Evolutionary conservation across 2,329 filamentous ascomycete species (phyloP).

Genomic region (Gremmenia infestans): DNA sequence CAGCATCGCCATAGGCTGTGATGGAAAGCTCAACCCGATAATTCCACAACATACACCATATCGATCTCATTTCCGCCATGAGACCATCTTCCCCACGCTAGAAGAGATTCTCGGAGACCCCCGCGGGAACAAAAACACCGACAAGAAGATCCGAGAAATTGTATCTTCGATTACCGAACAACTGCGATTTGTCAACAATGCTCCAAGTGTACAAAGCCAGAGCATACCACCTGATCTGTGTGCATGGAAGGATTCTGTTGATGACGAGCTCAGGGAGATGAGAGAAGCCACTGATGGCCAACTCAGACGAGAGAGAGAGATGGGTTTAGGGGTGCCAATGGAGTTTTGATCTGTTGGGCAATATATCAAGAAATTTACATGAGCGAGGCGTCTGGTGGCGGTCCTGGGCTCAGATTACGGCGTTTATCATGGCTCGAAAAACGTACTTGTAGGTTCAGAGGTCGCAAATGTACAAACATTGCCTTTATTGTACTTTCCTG

Average conservation of each 20-base stretch:
- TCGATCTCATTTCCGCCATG: constrained; percentile 81
- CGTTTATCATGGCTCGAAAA: neutral
- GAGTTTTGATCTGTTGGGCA: constrained; percentile 35
- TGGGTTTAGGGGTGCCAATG: constrained; percentile 53
- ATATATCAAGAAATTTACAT: neutral
- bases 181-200: constrained; percentile 75
- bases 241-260: constrained; percentile 63
- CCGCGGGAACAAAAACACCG: constrained; percentile 69
- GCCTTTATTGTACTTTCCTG: too few species aligned
- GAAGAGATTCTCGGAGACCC: constrained; percentile 63
- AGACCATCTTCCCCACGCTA: constrained; percentile 84
- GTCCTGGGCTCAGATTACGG: neutral
- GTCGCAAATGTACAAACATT: too few species aligned
- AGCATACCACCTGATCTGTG: constrained; percentile 73
- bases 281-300: constrained; percentile 53
- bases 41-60: constrained; percentile 81
- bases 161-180: constrained; percentile 78
- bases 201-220: constrained; percentile 82
- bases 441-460: too few species aligned
- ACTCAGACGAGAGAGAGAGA: constrained; percentile 49
- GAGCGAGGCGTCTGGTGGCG: constrained; percentile 12
- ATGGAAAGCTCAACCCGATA: constrained; percentile 62
- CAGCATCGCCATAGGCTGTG: constrained; percentile 74
- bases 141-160: constrained; percentile 70
- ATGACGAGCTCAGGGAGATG: constrained; percentile 62